phyloP scores from a whole-genome alignment of 495 filamentous ascomycete genomes.

The Daldinia loculata region DNA sequence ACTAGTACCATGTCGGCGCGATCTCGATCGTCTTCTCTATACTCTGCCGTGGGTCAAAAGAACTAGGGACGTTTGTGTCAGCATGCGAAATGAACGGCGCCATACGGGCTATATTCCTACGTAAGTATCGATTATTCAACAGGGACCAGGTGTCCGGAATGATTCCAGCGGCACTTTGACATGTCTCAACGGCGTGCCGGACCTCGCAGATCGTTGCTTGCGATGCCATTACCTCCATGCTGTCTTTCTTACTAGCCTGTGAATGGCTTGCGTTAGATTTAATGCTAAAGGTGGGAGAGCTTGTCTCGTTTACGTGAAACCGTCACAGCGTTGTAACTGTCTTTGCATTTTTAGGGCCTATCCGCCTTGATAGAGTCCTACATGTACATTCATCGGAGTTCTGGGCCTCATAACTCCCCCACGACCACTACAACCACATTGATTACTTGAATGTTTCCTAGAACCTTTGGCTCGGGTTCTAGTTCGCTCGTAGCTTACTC shows the following conservation, averaged over 20 bases:
- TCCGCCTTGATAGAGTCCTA: constrained; percentile 2
- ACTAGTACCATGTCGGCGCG: neutral
- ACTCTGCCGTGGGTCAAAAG: constrained; percentile 1
- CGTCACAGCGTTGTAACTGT: constrained; percentile 4
- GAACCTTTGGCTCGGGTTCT: neutral
- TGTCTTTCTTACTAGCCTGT: constrained; percentile 6
- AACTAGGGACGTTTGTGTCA: constrained; percentile 7
- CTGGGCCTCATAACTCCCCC: constrained; percentile 28
- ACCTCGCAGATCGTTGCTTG: constrained; percentile 23
- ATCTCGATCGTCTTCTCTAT: constrained; percentile 3
- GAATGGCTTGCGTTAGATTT: constrained; percentile 17
- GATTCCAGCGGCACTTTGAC: constrained; percentile 24
- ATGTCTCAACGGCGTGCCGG: constrained; percentile 32
- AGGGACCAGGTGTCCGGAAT: constrained; percentile 33
- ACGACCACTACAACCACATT: constrained; percentile 7
- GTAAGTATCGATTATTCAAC: constrained; percentile 14
- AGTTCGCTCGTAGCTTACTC: neutral
- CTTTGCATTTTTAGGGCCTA: constrained; percentile 15
- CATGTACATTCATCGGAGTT: constrained; percentile 8
- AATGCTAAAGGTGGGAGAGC: neutral
- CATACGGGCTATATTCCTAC: neutral
- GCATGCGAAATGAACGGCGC: constrained; percentile 10
- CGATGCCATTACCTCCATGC: constrained; percentile 4
- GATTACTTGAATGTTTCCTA: neutral
- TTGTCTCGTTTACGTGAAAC: constrained; percentile 32